Conservation (phyloP, 345 rosid genomes). For the Eucalyptus tenuipes region DNA sequence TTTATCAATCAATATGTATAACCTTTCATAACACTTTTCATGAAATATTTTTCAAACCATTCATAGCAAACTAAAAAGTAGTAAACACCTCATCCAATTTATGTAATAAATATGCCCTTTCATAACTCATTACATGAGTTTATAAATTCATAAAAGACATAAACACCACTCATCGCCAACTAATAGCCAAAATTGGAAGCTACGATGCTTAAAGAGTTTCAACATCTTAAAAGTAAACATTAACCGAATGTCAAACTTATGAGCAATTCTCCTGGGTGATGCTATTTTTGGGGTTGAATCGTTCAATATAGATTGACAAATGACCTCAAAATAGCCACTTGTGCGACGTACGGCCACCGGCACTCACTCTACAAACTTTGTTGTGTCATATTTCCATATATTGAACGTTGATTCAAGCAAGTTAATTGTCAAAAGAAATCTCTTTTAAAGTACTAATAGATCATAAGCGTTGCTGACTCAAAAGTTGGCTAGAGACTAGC, state of each 20-base stretch:
- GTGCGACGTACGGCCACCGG: fast-evolving
- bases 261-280: background rate
- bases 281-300: no score
- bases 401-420: background rate
- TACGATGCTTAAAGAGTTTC: background rate
- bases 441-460: background rate
- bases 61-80: background rate
- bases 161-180: background rate
- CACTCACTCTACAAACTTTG: fast-evolving
- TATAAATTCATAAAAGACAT: no score
- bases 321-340: background rate
- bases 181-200: background rate
- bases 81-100: background rate
- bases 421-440: no score
- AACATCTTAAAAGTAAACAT: background rate
- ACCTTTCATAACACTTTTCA: background rate
- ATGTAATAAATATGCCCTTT: no score
- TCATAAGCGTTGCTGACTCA: background rate
- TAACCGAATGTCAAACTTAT: background rate
- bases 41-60: background rate
- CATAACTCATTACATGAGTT: background rate
- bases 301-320: no score
- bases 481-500: background rate
- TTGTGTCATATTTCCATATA: no score
- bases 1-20: background rate